Evolutionary conservation across 108 stramenopile genomes (phyloP).

Genomic region (Nitzschia putrida): DNA sequence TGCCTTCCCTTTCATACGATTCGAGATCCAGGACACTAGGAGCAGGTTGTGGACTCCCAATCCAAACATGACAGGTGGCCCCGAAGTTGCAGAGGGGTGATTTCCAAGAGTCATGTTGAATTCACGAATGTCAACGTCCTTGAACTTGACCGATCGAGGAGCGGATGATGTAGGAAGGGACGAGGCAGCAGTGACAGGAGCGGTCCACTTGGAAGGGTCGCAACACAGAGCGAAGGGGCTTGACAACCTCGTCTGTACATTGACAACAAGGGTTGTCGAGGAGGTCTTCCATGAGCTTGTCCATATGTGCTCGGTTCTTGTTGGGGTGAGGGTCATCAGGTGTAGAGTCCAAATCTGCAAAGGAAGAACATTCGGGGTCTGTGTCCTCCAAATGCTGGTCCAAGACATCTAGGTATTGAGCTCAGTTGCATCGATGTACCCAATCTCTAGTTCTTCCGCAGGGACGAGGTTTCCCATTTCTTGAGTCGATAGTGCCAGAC

Average conservation of each 20-base stretch:
- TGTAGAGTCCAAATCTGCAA: slow-evolving; percentile 17
- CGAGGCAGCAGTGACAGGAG: not conserved
- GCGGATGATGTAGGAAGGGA: not conserved
- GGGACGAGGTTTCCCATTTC: not conserved
- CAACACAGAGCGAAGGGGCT: slow-evolving; percentile 19
- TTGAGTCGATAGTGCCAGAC: not conserved
- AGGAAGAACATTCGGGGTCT: slow-evolving; percentile 16
- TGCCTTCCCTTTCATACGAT: slow-evolving; percentile 47
- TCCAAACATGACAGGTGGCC: slow-evolving; percentile 63
- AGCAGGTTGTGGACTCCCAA: slow-evolving; percentile 27
- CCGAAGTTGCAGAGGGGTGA: slow-evolving; percentile 56
- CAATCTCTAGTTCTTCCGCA: not conserved
- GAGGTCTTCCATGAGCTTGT: slow-evolving; percentile 40
- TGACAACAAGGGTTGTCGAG: slow-evolving; percentile 26
- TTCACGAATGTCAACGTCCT: slow-evolving; percentile 48
- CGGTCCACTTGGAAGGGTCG: slow-evolving; percentile 8
- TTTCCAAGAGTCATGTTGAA: slow-evolving; percentile 65
- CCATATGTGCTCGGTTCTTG: slow-evolving; percentile 24
- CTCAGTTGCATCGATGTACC: slow-evolving; percentile 19
- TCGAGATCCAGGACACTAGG: slow-evolving; percentile 38
- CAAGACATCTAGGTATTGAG: slow-evolving; percentile 34
- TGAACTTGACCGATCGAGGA: slow-evolving; percentile 24
- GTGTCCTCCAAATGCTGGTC: slow-evolving; percentile 31
- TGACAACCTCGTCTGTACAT: slow-evolving; percentile 6
- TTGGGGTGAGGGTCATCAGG: slow-evolving; percentile 27